A percentile compares a stretch with the other conserved stretches of the same genome.
Conservation (phyloP, 148 eudicot species). For the Amaranthus cruentus region DNA sequence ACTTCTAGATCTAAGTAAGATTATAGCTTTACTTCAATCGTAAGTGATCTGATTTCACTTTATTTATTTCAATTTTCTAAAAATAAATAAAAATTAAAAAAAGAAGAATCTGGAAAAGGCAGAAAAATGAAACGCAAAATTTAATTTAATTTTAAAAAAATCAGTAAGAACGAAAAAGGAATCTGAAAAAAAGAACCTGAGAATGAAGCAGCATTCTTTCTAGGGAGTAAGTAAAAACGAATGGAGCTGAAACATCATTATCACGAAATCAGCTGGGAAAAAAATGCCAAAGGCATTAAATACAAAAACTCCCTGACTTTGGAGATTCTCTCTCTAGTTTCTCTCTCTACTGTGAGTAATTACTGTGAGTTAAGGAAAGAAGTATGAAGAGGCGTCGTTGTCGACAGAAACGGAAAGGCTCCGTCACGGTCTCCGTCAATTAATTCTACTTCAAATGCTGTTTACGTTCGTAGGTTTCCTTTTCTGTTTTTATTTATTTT, state of each 20-base stretch:
- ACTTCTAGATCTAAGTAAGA: slow-evolving; percentile 19
- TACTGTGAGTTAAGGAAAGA: slow-evolving; percentile 16
- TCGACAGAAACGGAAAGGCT: slow-evolving; percentile 16
- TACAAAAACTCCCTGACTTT: background rate
- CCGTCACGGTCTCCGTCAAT: slow-evolving; percentile 27
- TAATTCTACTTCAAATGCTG: background rate
- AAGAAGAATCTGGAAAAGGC: too few relatives aligned
- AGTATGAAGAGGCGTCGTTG: slow-evolving; percentile 11
- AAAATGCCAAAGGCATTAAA: too few relatives aligned
- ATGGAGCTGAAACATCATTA: slow-evolving; percentile 13
- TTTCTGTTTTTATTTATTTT: too few relatives aligned
- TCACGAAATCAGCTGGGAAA: background rate
- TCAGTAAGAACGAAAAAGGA: too few relatives aligned
- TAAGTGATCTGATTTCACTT: slow-evolving; percentile 15
- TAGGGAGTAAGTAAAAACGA: background rate
- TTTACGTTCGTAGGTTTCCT: background rate
- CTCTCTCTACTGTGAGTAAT: slow-evolving; percentile 6
- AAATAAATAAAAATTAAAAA: too few relatives aligned
- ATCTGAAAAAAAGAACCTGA: background rate
- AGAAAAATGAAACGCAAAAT: too few relatives aligned
- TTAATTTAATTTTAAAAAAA: too few relatives aligned
- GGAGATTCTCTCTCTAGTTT: slow-evolving; percentile 2
- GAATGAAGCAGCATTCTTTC: slow-evolving; percentile 12
- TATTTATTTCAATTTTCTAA: background rate
- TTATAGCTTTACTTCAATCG: slow-evolving; percentile 29